These are phyloP conservation scores for Epichloe elymi DNA, from an alignment of 2,329 filamentous ascomycete species.

Conservation along the genomic window DNA sequence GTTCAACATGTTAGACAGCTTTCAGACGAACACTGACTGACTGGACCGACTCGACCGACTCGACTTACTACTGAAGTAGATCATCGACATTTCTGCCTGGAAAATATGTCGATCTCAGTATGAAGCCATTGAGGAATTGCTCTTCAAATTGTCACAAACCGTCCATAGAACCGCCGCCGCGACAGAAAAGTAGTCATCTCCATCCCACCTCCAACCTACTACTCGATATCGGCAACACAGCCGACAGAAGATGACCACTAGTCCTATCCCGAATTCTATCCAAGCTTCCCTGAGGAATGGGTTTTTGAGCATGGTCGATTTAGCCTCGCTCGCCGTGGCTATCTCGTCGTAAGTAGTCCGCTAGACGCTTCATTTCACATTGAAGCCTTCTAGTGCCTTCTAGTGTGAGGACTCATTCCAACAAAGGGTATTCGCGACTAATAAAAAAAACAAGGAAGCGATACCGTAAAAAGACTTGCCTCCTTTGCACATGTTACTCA, in stretches of 20 bases:
- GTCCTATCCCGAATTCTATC: not conserved
- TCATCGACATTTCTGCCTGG: not conserved
- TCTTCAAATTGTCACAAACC: not conserved
- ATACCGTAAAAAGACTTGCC: not conserved
- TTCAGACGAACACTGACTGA: not conserved
- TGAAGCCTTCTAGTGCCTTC: not conserved
- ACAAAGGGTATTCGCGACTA: not conserved
- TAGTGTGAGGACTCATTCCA: not conserved
- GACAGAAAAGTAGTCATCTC: conserved; percentile 2
- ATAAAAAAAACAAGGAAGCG: not conserved
- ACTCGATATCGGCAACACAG: not conserved
- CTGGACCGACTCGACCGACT: not conserved
- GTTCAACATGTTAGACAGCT: not conserved
- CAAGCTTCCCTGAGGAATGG: not conserved
- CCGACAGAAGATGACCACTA: not conserved
- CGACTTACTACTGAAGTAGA: not conserved
- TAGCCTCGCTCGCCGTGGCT: not conserved
- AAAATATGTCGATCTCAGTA: too few species aligned
- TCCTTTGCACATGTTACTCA: not conserved
- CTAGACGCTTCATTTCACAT: not conserved
- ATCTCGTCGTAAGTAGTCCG: not conserved
- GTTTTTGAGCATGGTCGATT: not conserved
- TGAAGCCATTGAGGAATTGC: too few species aligned
- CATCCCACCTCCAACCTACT: conserved; percentile 2
- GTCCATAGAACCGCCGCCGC: not conserved